phyloP scores from a whole-genome alignment of 2,329 filamentous ascomycete genomes.

The Tolypocladium sp. region DNA sequence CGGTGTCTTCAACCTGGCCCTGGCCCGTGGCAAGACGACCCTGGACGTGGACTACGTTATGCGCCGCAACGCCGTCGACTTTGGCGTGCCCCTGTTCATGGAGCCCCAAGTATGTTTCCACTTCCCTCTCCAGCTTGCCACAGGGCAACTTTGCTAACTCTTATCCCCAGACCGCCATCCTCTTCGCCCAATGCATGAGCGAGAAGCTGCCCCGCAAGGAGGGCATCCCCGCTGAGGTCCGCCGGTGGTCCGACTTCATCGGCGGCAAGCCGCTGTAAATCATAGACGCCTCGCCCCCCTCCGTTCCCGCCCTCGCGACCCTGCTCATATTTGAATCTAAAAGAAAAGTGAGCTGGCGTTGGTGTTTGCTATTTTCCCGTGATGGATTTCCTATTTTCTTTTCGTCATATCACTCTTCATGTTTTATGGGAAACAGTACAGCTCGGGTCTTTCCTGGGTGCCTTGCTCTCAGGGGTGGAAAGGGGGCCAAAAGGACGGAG shows the following conservation, averaged over 20 bases:
- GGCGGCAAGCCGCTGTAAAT: conserved; percentile 71
- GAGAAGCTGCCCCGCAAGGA: conserved; percentile 86
- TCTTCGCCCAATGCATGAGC: conserved; percentile 95
- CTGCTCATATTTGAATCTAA: too few species aligned
- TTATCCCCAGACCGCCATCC: conserved; percentile 67
- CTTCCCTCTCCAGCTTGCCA: background rate
- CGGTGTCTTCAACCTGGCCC: conserved; percentile 90
- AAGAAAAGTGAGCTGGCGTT: background rate
- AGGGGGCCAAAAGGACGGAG: background rate
- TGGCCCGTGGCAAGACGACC: conserved; percentile 71
- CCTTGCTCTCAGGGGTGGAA: background rate
- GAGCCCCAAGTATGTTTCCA: conserved; percentile 73
- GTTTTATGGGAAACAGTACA: background rate
- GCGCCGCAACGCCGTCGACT: conserved; percentile 96
- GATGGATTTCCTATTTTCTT: background rate
- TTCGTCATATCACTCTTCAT: background rate
- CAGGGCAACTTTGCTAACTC: conserved; percentile 16
- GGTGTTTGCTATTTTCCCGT: background rate
- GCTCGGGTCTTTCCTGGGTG: background rate
- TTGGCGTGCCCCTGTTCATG: conserved; percentile 96
- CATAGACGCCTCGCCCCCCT: background rate
- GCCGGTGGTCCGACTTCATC: conserved; percentile 92
- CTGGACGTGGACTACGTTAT: conserved; percentile 96
- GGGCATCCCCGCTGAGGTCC: conserved; percentile 84
- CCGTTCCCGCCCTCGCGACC: too few species aligned